These are phyloP conservation scores for Pilobolus umbonatus DNA, from an alignment of 192 early-diverging fungal species.

Conservation along the genomic window DNA sequence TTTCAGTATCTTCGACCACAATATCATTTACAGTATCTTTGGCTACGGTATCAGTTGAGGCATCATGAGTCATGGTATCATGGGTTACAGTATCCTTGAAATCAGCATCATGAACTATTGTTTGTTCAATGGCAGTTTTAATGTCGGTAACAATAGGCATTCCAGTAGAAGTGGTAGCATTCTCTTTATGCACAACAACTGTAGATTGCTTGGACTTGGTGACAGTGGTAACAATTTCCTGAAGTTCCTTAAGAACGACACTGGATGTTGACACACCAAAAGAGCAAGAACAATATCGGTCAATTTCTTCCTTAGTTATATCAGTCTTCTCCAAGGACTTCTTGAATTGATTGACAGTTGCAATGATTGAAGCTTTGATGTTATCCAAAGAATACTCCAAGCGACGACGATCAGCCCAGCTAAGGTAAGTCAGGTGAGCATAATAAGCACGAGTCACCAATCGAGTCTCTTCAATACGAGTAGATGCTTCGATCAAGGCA, in stretches of 20 bases:
- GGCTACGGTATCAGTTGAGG: background rate
- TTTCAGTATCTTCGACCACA: background rate
- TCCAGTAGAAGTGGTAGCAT: background rate
- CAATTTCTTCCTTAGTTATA: slow-evolving; percentile 8
- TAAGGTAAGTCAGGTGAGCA: slow-evolving; percentile 17
- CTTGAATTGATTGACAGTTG: slow-evolving; percentile 12
- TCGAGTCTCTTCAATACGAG: slow-evolving; percentile 11
- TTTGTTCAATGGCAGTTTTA: background rate
- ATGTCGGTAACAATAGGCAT: background rate
- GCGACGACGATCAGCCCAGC: slow-evolving; percentile 20
- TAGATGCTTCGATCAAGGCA: slow-evolving; percentile 2
- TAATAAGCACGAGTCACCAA: slow-evolving; percentile 19
- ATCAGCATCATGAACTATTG: background rate
- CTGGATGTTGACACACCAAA: slow-evolving; percentile 6
- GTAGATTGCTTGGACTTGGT: background rate
- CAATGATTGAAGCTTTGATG: slow-evolving; percentile 13
- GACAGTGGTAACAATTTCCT: slow-evolving; percentile 6
- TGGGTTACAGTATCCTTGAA: background rate
- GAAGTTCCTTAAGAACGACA: slow-evolving; percentile 7
- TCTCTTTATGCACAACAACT: background rate
- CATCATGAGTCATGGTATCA: no score
- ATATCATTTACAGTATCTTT: background rate
- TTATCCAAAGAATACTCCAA: slow-evolving; percentile 14
- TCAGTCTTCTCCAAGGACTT: background rate
- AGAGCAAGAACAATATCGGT: slow-evolving; percentile 2